Conservation (phyloP, 805 yeast genomes). For the Metschnikowia vanudenii region DNA sequence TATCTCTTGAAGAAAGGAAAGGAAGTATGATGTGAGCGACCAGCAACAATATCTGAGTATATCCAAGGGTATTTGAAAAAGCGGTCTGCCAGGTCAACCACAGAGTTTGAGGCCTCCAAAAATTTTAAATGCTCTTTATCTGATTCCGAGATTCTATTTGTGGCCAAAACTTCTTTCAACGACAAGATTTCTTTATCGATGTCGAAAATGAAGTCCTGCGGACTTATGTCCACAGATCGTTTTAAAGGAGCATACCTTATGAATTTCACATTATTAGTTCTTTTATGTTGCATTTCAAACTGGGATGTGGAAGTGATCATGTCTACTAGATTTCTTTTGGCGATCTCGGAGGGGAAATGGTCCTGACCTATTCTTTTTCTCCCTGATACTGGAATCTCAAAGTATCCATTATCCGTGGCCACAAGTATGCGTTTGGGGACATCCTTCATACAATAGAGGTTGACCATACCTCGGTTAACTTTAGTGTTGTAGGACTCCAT, state of each 20-base stretch:
- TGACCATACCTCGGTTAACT: conserved; percentile 33
- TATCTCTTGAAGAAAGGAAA: conserved; percentile 39
- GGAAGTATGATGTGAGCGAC: conserved; percentile 31
- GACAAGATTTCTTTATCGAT: conserved; percentile 28
- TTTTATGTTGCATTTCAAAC: background rate
- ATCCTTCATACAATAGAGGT: conserved; percentile 32
- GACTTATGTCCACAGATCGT: conserved; percentile 18
- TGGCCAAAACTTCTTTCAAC: conserved; percentile 21
- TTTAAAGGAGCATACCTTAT: conserved; percentile 10
- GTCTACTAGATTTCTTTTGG: conserved; percentile 8
- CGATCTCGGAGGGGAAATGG: background rate
- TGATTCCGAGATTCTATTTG: conserved; percentile 14
- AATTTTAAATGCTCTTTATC: conserved; percentile 30
- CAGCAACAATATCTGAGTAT: conserved; percentile 33
- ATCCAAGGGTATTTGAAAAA: conserved; percentile 44
- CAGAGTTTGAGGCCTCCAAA: conserved; percentile 25
- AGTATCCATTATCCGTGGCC: conserved; percentile 24
- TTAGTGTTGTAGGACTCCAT: conserved; percentile 34
- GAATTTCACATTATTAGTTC: background rate
- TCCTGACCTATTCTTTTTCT: conserved; percentile 24
- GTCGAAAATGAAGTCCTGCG: conserved; percentile 32
- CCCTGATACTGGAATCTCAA: conserved; percentile 31
- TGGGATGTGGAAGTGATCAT: background rate
- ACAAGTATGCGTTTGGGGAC: conserved; percentile 28
- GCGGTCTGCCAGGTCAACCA: conserved; percentile 27